A percentile compares a stretch with the other conserved stretches of the same genome.
These are phyloP conservation scores for Colletotrichum sublineola DNA, from an alignment of 2,329 filamentous ascomycete species.

Conservation along the genomic window DNA sequence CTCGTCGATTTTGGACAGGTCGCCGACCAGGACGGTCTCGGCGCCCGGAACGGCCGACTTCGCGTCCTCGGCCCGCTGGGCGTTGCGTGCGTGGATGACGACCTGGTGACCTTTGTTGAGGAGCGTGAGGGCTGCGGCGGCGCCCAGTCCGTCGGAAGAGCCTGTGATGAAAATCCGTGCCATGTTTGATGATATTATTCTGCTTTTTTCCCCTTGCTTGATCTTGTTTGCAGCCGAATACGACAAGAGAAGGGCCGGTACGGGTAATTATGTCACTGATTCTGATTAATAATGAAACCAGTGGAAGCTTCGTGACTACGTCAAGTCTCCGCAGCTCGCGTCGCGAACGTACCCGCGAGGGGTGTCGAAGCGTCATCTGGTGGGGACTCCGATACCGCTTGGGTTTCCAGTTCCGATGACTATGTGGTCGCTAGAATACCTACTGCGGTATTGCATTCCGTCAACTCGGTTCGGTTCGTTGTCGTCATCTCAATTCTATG, in stretches of 20 bases:
- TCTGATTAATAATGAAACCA: neutral
- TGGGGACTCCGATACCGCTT: neutral
- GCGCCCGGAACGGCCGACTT: constrained; percentile 62
- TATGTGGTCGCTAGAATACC: neutral
- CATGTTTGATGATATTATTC: constrained; percentile 1
- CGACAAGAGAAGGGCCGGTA: neutral
- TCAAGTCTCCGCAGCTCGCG: neutral
- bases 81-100: constrained; percentile 68
- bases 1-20: constrained; percentile 64
- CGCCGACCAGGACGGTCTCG: constrained; percentile 64
- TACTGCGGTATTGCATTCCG: neutral
- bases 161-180: constrained; percentile 61
- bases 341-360: neutral
- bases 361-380: neutral
- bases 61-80: constrained; percentile 65
- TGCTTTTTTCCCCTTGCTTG: no score
- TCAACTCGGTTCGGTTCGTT: neutral
- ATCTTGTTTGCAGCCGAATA: neutral
- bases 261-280: neutral
- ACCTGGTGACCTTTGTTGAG: constrained; percentile 66
- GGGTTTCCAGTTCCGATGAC: neutral
- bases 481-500: no score
- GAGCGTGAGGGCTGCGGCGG: constrained; percentile 63
- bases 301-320: neutral
- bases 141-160: constrained; percentile 69